A percentile compares a stretch with the other conserved stretches of the same genome.
Conservation (phyloP, 768 basidiomycete genomes). For the Scleroderma bovista region DNA sequence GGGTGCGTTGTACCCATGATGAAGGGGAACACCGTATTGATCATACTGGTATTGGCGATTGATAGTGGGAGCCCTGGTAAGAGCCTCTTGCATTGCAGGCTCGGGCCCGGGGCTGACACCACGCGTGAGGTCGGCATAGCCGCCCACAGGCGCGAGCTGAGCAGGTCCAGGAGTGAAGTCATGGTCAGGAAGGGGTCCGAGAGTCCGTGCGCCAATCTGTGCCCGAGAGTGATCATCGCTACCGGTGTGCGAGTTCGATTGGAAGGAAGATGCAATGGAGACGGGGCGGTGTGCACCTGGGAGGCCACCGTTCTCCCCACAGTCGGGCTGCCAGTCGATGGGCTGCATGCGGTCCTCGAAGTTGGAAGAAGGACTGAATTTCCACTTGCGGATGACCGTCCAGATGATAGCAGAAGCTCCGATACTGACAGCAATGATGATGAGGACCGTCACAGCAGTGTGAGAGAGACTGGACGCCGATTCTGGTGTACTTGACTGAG, state of each 20-base stretch:
- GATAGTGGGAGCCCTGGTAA: conserved; percentile 34
- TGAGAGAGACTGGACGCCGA: conserved; percentile 36
- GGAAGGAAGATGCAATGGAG: conserved; percentile 68
- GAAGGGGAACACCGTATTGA: conserved; percentile 51
- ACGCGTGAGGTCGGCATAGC: conserved; percentile 78
- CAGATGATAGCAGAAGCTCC: conserved; percentile 71
- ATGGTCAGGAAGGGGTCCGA: conserved; percentile 55
- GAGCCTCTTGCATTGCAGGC: conserved; percentile 44
- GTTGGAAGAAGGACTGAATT: conserved; percentile 71
- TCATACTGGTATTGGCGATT: conserved; percentile 49
- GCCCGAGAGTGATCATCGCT: conserved; percentile 31
- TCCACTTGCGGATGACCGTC: conserved; percentile 92
- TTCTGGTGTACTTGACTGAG: conserved; percentile 15
- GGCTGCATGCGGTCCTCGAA: conserved; percentile 85
- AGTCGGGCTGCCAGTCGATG: conserved; percentile 80
- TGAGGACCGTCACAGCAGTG: conserved; percentile 53
- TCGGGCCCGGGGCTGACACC: conserved; percentile 66
- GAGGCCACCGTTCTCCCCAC: conserved; percentile 36
- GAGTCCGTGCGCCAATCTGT: conserved; percentile 29
- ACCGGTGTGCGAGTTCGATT: conserved; percentile 37
- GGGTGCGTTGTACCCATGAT: conserved; percentile 35
- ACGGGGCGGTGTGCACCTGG: conserved; percentile 44
- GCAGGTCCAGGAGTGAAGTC: conserved; percentile 67
- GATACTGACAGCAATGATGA: conserved; percentile 62
- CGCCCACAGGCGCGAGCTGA: conserved; percentile 61